A percentile compares a stretch with the other conserved stretches of the same genome.
phyloP scores from a whole-genome alignment of 129 eudicot genomes.

The Escallonia rubra region DNA sequence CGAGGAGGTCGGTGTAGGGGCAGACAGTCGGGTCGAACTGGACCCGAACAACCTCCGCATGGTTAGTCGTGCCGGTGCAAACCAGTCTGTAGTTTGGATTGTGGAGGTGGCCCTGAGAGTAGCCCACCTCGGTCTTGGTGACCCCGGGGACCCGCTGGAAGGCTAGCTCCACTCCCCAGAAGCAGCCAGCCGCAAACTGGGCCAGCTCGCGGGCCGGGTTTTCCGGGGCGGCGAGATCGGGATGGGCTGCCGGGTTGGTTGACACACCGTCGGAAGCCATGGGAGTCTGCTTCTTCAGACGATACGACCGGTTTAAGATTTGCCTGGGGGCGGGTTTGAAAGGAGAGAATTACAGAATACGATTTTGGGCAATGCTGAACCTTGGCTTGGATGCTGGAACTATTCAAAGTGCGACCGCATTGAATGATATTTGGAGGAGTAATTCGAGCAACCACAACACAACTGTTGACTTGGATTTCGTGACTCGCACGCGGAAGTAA shows the following conservation, averaged over 20 bases:
- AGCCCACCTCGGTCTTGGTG: conserved; percentile 81
- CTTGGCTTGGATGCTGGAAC: too few species aligned
- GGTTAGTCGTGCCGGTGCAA: conserved; percentile 77
- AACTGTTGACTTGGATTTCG: too few species aligned
- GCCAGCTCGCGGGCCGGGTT: conserved; percentile 61
- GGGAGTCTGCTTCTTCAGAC: not conserved
- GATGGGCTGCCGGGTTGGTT: conserved; percentile 52
- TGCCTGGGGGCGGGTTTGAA: too few species aligned
- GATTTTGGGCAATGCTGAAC: too few species aligned
- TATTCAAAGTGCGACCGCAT: too few species aligned
- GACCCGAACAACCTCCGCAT: conserved; percentile 75
- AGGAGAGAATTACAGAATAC: too few species aligned
- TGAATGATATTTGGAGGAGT: too few species aligned
- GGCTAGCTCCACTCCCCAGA: conserved; percentile 85
- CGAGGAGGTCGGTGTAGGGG: conserved; percentile 52
- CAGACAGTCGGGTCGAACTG: conserved; percentile 82
- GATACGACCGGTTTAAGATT: too few species aligned
- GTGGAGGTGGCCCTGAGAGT: conserved; percentile 70
- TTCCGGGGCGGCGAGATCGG: conserved; percentile 52
- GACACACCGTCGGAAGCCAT: conserved; percentile 35
- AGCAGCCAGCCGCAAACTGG: conserved; percentile 87
- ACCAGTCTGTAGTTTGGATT: conserved; percentile 62
- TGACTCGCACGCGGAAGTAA: too few species aligned
- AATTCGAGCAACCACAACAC: too few species aligned
- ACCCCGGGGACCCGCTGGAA: conserved; percentile 77